These are phyloP conservation scores for Fusarium odoratissimum DNA, from an alignment of 2,329 filamentous ascomycete genomes.

Conservation along the genomic window DNA sequence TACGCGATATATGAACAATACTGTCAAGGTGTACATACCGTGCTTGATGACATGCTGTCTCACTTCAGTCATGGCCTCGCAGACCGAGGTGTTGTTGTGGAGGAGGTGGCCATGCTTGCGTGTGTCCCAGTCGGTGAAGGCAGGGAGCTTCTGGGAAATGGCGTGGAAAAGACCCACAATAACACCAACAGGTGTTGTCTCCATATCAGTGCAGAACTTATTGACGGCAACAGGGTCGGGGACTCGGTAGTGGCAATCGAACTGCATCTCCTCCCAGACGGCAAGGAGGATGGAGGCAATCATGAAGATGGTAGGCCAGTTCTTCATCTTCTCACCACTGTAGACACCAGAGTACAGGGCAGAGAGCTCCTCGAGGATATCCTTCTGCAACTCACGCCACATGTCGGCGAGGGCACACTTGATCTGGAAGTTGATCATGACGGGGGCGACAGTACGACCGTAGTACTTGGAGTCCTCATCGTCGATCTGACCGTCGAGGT, in stretches of 20 bases:
- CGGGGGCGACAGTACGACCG: slow-evolving; percentile 90
- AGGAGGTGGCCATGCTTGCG: slow-evolving; percentile 89
- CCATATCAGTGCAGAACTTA: slow-evolving; percentile 98
- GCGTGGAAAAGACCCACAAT: slow-evolving; percentile 97
- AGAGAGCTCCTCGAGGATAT: slow-evolving; percentile 94
- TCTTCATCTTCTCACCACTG: slow-evolving; percentile 96
- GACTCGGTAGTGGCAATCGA: slow-evolving; percentile 95
- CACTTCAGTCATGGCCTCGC: slow-evolving; percentile 96
- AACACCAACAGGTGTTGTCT: slow-evolving; percentile 93
- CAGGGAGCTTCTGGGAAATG: slow-evolving; percentile 95
- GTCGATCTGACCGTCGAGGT: slow-evolving; percentile 83
- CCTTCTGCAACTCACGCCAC: slow-evolving; percentile 98
- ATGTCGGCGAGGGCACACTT: slow-evolving; percentile 97
- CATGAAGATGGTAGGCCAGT: slow-evolving; percentile 99
- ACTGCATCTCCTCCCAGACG: slow-evolving; percentile 99
- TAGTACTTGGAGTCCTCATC: slow-evolving; percentile 88
- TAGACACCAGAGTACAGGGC: slow-evolving; percentile 96
- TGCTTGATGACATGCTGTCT: slow-evolving; percentile 92
- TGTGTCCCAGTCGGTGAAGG: slow-evolving; percentile 95
- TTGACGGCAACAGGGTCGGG: slow-evolving; percentile 85
- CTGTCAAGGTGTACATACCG: slow-evolving; percentile 70
- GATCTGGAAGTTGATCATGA: slow-evolving; percentile 99
- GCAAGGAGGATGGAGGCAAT: slow-evolving; percentile 91
- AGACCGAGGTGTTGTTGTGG: slow-evolving; percentile 91
- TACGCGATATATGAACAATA: not conserved